Base-by-base conservation (phyloP, 176 grass and related monocot species). In the Melocanna baccifera region DNA sequence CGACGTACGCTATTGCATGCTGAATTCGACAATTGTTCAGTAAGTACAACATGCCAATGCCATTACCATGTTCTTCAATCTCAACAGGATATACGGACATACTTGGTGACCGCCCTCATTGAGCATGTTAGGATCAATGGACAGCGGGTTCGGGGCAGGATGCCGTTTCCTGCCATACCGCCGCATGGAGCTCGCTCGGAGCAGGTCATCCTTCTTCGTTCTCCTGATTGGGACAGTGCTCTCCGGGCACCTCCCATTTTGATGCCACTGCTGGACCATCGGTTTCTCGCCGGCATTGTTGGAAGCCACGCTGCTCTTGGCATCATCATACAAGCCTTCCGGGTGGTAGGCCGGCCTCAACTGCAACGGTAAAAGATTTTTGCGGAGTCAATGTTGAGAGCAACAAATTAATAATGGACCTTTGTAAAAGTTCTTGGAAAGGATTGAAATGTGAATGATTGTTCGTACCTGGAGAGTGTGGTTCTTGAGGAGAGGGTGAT, bases 401-500 rank as follows among this genome's bases (percentile, higher is more conserved):
- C 69, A 52, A 25, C 45, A 88, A 4, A 51, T 14, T n/a, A 32
- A 67, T 18, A 53, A 80, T 83, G 23, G 51, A 42, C 19, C 4
- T 29, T 69, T 2, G 40, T 2, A 32, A 12, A 79, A 20, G 62
- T 45, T 13, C 55, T 26, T 36, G 69, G 53, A 45, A 66, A 70
- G 58, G 45, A 71, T 67, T 76, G 30, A 6, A 34, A 26, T 37
- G 52, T 63, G 25, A 47, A 12, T 40, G 57, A 42, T 53, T 29
- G 36, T 46, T 53, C 47, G 55, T 56, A 94, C 92, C 84, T 87
- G 92, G 51, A 91, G 67, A 37, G 83, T 94, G 86, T 91, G 89
- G 79, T 89, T 89, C 79, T 86, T 88, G 73, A 94, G 89, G 56
- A 94, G 88, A 87, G 92, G 92, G 42, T 94, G 92, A 87, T 94